These are phyloP conservation scores for Furcasterigmium furcatum DNA, from an alignment of 2,329 filamentous ascomycete species.

Conservation along the genomic window DNA sequence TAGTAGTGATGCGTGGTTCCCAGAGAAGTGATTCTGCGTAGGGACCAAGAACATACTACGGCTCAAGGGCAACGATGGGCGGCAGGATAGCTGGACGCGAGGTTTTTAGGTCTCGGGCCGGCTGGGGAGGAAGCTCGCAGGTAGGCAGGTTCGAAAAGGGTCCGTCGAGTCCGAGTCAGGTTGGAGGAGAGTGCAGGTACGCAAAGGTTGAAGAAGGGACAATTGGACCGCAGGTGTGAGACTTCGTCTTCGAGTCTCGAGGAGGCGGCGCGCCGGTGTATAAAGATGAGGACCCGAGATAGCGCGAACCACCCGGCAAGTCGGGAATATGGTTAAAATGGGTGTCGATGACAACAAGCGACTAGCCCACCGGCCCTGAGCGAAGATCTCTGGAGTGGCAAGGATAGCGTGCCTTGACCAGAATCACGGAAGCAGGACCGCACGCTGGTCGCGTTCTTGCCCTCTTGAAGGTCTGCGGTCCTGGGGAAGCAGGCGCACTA, in stretches of 20 bases:
- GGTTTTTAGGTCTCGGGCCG: constrained; percentile 27
- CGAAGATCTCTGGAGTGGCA: constrained; percentile 15
- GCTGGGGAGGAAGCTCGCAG: constrained; percentile 8
- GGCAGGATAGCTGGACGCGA: constrained; percentile 16
- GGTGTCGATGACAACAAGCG: constrained; percentile 15
- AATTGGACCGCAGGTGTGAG: too few species aligned
- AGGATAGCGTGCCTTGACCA: constrained; percentile 12
- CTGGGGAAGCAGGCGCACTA: constrained; percentile 15
- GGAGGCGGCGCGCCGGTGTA: constrained; percentile 16
- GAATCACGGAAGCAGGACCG: background rate
- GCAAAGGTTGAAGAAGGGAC: too few species aligned
- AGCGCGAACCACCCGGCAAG: constrained; percentile 13
- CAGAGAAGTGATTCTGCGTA: constrained; percentile 26
- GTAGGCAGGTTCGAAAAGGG: too few species aligned
- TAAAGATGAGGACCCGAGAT: constrained; percentile 15
- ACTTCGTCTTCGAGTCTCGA: too few species aligned
- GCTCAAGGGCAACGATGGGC: constrained; percentile 17
- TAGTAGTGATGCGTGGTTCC: constrained; percentile 22
- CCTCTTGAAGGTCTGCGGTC: constrained; percentile 6
- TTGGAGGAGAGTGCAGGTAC: background rate
- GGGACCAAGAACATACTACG: constrained; percentile 29
- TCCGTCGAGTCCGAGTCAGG: constrained; percentile 4
- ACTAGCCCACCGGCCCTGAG: constrained; percentile 14
- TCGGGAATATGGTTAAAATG: constrained; percentile 17
- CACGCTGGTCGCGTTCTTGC: background rate